Evolutionary conservation across 1,284 basidiomycete genomes (phyloP).

Genomic region (Puccinia brachypodii): DNA sequence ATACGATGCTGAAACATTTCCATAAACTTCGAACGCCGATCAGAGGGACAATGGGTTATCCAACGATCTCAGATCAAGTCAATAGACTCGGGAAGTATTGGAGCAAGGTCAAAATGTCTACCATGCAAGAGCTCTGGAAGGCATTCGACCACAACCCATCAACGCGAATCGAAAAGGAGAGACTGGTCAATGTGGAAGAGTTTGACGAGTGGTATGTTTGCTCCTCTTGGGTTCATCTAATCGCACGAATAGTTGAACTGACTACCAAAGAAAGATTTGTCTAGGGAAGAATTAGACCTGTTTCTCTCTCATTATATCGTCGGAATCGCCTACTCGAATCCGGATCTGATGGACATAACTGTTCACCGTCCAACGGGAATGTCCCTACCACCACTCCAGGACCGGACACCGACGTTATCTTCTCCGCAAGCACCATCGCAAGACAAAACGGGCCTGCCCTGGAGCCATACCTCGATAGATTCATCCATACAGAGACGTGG

Average conservation of each 20-base stretch:
- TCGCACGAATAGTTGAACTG: background rate
- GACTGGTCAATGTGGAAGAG: conserved; percentile 19
- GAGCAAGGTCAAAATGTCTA: conserved; percentile 35
- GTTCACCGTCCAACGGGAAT: background rate
- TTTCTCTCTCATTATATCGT: conserved; percentile 45
- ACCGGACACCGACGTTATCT: background rate
- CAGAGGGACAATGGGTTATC: conserved; percentile 40
- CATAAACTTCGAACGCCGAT: conserved; percentile 38
- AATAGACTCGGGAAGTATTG: background rate
- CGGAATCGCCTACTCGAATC: conserved; percentile 38
- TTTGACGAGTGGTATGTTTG: conserved; percentile 48
- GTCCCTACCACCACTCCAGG: conserved; percentile 13
- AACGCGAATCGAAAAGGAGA: conserved; percentile 9
- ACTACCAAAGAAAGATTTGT: conserved; percentile 7
- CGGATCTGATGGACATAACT: background rate
- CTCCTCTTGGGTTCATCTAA: background rate
- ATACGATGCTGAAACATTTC: conserved; percentile 46
- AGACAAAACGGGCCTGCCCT: background rate
- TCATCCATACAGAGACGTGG: conserved; percentile 34
- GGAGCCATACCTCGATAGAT: background rate
- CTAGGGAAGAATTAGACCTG: conserved; percentile 47
- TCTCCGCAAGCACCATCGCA: background rate
- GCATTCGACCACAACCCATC: conserved; percentile 10
- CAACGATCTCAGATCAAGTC: conserved; percentile 34
- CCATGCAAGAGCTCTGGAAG: conserved; percentile 39